Base-by-base conservation (phyloP, 192 early-diverging fungal species). In the Linnemannia schmuckeri region DNA sequence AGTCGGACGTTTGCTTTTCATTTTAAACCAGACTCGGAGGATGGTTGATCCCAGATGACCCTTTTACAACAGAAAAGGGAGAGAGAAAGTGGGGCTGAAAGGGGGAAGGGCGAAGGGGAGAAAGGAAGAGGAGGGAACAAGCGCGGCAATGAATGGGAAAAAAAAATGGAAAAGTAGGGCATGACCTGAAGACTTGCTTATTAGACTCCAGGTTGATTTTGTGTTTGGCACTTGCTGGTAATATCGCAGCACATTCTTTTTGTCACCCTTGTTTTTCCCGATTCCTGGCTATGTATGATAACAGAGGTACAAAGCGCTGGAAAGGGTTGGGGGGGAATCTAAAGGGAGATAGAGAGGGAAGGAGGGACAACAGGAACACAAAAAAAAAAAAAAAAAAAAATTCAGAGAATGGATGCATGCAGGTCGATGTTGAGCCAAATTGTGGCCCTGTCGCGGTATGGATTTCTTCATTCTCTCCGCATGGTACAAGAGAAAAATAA, bases 251-350 rank as follows among this genome's bases (percentile, higher is more conserved):
- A 18, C 24, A 27, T 69, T 38, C 6, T 20, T 71, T 24, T 71
- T 37, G 22, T 71, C 70, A 71, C 70, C 44, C 40, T 74, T 42
- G 40, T 74, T 42, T 42, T 49, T 74, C 41, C 70, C 70, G 70
- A 42, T 47, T 49, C 27, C 20, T 74, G 46, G 27, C 30, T 33
- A 5, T 44, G 35, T 71, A 42, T 71, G 70, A 63, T 30, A 27
- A 22, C 61, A 63, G 33, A 63, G 61, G 61, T 63, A 63, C 61
- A 63, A n/a, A 63, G 24, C n/a, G 9, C n/a, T 15, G 27, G 27
- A 63, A 30, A 40, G 24, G 0, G 2, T 74, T 22, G 44, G 44
- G 44, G 44, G 6, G 6, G 44, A 42, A 12, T 74, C n/a, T 17
- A n/a, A 30, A 15, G 41, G 47, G 47, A 49, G 8, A n/a, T 8